phyloP scores from a whole-genome alignment of 164 flowering plant species.

The Echeveria elegans region DNA sequence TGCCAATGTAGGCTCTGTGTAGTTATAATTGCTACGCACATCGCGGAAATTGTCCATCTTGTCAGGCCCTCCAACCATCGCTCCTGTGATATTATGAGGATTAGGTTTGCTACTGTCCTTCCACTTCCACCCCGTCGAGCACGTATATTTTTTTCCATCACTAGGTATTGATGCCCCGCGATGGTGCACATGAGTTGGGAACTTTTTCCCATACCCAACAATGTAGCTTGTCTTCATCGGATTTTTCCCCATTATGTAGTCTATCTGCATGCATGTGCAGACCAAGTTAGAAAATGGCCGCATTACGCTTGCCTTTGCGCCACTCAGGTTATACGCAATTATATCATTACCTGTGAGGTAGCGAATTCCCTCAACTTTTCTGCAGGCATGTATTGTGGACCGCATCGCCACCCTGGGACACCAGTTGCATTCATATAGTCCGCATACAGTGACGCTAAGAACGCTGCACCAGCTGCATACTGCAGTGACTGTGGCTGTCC shows the following conservation, averaged over 20 bases:
- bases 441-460: constrained; percentile 52
- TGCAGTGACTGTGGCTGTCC: constrained; percentile 55
- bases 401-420: constrained; percentile 63
- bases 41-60: constrained; percentile 47
- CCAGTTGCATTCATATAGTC: constrained; percentile 58
- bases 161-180: constrained; percentile 73
- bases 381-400: constrained; percentile 25
- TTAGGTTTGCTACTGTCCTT: constrained; percentile 35
- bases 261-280: constrained; percentile 26
- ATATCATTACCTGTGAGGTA: constrained; percentile 39
- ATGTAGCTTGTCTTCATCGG: constrained; percentile 78
- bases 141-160: constrained; percentile 35
- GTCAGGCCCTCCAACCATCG: constrained; percentile 93
- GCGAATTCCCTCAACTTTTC: constrained; percentile 39
- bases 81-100: constrained; percentile 65
- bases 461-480: constrained; percentile 65
- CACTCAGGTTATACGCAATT: background rate
- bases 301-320: background rate
- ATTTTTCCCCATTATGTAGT: constrained; percentile 69
- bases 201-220: constrained; percentile 62
- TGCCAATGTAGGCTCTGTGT: constrained; percentile 72
- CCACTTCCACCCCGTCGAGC: constrained; percentile 67
- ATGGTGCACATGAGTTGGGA: constrained; percentile 68
- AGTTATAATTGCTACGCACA: constrained; percentile 38
- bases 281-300: background rate